Evolutionary conservation across 495 filamentous ascomycete species (phyloP), one percentile per base, ranked within the genome.

Genomic region (Trichocladium antarcticum): DNA sequence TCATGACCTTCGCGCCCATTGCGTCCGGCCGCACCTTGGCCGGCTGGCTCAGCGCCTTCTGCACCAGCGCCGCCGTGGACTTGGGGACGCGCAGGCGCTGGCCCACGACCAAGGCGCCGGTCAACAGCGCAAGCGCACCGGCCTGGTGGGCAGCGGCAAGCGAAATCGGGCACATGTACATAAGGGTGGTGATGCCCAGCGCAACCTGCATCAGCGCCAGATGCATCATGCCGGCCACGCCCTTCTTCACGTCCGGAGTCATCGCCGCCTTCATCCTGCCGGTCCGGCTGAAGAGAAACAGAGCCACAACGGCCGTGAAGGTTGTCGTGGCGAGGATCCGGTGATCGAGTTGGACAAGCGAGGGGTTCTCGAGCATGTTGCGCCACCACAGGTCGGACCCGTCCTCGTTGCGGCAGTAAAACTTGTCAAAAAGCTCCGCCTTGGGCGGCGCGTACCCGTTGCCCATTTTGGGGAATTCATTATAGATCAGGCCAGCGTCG

Each of bases 381-480:
- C 92, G 79, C 92, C 92, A 98, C 80, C 82, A 85, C 32, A 95
- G 66, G 60, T 98, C 92, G 28, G 80, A 79, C 0, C 61, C 60
- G 61, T 95, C 88, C 35, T 79, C 72, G 39, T 73, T 75, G 43
- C 85, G 86, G 17, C 81, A 86, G 74, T 97, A 98, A 68, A 88
- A 89, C 36, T 77, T 68, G 56, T 85, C 79, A 58, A 87, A 87
- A 8, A 98, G 79, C 63, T 98, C 92, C 1, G 75, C 70, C 49
- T 71, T 78, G 1, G 92, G 93, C 9, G 92, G 92, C 3, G 83
- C 72, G 27, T 89, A 72, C 1, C 87, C 87, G 1, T 74, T 67
- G 24, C 93, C 92, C 92, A 98, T 98, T 60, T 76, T 86, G 1
- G 93, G 93, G 61, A 97, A 96, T 58, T 97, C 87, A 61, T 97